phyloP scores from a whole-genome alignment of 495 filamentous ascomycete species.

The Neurospora sp. region DNA sequence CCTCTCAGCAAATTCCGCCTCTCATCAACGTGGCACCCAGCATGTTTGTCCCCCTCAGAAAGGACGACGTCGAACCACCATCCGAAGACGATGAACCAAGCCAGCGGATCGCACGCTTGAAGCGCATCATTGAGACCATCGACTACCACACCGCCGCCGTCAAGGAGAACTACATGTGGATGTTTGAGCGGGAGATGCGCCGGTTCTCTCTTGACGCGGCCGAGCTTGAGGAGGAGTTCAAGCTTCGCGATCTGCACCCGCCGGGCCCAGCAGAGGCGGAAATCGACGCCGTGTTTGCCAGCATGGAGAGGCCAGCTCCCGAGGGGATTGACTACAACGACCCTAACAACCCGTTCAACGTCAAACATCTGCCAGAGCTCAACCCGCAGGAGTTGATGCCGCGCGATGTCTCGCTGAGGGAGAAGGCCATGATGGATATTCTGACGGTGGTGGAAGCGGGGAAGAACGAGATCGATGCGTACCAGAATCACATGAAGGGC shows the following conservation, averaged over 20 bases:
- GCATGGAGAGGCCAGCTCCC: constrained; percentile 18
- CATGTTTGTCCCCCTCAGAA: constrained; percentile 34
- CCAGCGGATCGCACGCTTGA: constrained; percentile 22
- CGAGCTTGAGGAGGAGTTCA: constrained; percentile 53
- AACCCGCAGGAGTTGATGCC: background rate
- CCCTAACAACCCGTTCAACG: background rate
- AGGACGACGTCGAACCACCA: constrained; percentile 22
- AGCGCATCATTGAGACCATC: constrained; percentile 27
- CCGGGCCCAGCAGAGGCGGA: constrained; percentile 5
- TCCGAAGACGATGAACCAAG: constrained; percentile 9
- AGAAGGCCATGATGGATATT: constrained; percentile 13
- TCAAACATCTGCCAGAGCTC: background rate
- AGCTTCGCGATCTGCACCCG: constrained; percentile 11
- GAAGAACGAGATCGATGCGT: constrained; percentile 9
- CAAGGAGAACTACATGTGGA: constrained; percentile 31
- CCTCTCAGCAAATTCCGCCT: constrained; percentile 21
- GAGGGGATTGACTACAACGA: constrained; percentile 16
- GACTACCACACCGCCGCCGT: constrained; percentile 31
- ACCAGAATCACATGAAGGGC: constrained; percentile 9
- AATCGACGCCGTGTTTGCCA: constrained; percentile 15
- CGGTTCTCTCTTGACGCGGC: constrained; percentile 37
- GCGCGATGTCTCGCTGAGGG: constrained; percentile 8
- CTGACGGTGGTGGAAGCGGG: constrained; percentile 12
- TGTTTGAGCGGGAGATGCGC: constrained; percentile 30
- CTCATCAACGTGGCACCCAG: constrained; percentile 24